Conservation (phyloP, 768 basidiomycete species). For the Podaxis sp. region DNA sequence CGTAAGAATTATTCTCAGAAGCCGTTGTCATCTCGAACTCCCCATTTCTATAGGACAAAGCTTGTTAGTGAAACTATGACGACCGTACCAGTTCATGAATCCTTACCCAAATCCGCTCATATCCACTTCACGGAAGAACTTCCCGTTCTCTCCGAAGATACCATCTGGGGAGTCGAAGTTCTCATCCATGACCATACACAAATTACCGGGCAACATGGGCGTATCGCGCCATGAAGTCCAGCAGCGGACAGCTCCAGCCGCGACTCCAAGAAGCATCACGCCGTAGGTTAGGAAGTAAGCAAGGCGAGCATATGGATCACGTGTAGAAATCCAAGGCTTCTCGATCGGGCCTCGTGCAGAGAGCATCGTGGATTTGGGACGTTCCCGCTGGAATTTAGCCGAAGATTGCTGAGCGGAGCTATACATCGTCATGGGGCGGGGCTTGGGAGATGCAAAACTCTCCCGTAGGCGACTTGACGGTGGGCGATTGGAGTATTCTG, state of each 20-base stretch:
- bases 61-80: conserved; percentile 13
- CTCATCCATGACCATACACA: conserved; percentile 77
- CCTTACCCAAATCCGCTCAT: conserved; percentile 85
- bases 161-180: conserved; percentile 62
- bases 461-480: conserved; percentile 49
- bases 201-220: conserved; percentile 36
- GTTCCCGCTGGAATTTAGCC: conserved; percentile 38
- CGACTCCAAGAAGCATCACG: conserved; percentile 58
- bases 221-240: conserved; percentile 61
- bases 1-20: conserved; percentile 72
- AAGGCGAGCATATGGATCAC: conserved; percentile 54
- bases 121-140: conserved; percentile 78
- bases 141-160: conserved; percentile 60
- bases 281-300: conserved; percentile 66
- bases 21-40: conserved; percentile 88
- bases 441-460: conserved; percentile 56
- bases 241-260: conserved; percentile 49
- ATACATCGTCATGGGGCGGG: conserved; percentile 57
- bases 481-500: neutral
- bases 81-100: conserved; percentile 8
- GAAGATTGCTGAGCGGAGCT: conserved; percentile 44
- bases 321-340: conserved; percentile 66
- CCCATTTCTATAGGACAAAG: conserved; percentile 50
- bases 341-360: conserved; percentile 29
- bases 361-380: conserved; percentile 54